phyloP scores from a whole-genome alignment of 2,329 filamentous ascomycete species.

The Metarhizium humberi region DNA sequence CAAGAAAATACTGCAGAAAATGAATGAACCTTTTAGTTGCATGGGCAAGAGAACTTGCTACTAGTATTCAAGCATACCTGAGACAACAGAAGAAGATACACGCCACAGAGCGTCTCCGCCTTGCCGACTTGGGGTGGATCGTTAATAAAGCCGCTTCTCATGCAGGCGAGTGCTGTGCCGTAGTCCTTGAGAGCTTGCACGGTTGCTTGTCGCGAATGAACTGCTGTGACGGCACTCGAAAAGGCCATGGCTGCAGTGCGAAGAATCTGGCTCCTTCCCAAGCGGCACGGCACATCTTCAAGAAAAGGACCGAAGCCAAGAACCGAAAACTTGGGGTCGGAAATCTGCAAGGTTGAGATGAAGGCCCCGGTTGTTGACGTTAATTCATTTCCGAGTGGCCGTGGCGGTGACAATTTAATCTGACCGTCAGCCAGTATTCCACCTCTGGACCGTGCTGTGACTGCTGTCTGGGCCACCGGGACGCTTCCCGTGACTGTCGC shows the following conservation, averaged over 20 bases:
- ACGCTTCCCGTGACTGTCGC: constrained; percentile 1
- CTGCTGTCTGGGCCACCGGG: not conserved
- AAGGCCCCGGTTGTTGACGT: constrained; percentile 8
- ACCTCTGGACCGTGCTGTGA: not conserved
- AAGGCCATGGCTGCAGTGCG: constrained; percentile 27
- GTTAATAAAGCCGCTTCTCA: constrained; percentile 15
- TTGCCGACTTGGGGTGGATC: constrained; percentile 18
- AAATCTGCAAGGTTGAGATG: constrained; percentile 24
- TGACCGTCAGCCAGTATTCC: not conserved
- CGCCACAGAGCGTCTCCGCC: constrained; percentile 25
- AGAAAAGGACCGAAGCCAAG: constrained; percentile 37
- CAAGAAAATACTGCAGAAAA: constrained; percentile 1
- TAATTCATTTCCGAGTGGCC: constrained; percentile 2
- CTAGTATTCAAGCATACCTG: not conserved
- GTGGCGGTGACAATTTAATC: not conserved
- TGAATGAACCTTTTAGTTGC: not conserved
- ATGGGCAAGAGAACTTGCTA: not conserved
- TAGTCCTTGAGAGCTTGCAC: constrained; percentile 19
- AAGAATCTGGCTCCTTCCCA: constrained; percentile 35
- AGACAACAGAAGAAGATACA: constrained; percentile 26
- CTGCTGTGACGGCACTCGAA: constrained; percentile 14
- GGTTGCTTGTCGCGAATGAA: constrained; percentile 13
- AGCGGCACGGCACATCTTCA: constrained; percentile 30
- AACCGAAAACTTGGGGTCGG: constrained; percentile 36
- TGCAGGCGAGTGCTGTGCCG: constrained; percentile 16